phyloP scores from a whole-genome alignment of 352 stramenopile species.

The Globisporangium yorkense region DNA sequence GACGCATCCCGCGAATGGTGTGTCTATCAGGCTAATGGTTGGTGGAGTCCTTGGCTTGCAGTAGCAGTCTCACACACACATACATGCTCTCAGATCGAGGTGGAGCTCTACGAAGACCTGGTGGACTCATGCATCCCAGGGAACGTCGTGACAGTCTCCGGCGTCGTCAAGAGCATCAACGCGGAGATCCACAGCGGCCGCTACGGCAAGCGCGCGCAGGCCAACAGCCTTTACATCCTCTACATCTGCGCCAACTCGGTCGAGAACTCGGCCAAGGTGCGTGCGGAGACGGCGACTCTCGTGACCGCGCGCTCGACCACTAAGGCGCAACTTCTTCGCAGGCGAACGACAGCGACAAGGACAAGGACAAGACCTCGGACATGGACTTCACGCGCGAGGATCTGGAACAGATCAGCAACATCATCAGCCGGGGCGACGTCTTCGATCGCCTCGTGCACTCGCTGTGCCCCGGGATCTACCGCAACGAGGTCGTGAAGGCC shows the following conservation, averaged over 20 bases:
- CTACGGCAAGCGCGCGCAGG: constrained; percentile 87
- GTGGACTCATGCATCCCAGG: constrained; percentile 95
- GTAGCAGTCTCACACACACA: background rate
- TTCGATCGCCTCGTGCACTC: constrained; percentile 95
- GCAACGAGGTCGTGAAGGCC: constrained; percentile 97
- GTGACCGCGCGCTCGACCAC: background rate
- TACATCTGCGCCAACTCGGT: constrained; percentile 93
- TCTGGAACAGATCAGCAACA: constrained; percentile 86
- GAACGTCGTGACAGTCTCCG: constrained; percentile 92
- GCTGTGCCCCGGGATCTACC: constrained; percentile 95
- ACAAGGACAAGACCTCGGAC: constrained; percentile 49
- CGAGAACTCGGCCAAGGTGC: constrained; percentile 54
- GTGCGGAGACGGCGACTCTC: background rate
- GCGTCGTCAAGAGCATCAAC: constrained; percentile 94
- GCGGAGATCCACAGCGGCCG: constrained; percentile 87
- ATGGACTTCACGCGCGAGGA: constrained; percentile 89
- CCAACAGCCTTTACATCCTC: constrained; percentile 92
- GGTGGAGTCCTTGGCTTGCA: background rate
- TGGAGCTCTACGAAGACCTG: constrained; percentile 89
- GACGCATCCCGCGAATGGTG: constrained; percentile 85
- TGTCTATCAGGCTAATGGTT: background rate
- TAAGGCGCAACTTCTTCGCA: background rate
- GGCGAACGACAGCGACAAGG: constrained; percentile 28
- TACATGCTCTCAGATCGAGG: constrained; percentile 44
- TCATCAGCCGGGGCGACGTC: constrained; percentile 84